A percentile compares a stretch with the other conserved stretches of the same genome.
phyloP scores from a whole-genome alignment of 495 filamentous ascomycete species.

The Aspergillus affinis region DNA sequence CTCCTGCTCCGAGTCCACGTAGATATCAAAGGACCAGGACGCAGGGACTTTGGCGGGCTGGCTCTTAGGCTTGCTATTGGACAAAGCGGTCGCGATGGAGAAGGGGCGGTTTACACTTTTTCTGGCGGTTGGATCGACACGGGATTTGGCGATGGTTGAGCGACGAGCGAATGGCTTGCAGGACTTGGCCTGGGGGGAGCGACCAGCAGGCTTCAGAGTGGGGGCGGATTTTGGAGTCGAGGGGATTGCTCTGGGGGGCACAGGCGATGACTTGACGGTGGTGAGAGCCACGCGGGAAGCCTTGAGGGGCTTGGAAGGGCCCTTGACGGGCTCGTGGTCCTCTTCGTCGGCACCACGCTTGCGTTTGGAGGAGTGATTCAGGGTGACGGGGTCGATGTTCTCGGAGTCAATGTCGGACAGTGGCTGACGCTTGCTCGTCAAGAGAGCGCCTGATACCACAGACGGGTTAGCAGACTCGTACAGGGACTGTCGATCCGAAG shows the following conservation, averaged over 20 bases:
- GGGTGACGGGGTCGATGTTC: slow-evolving; percentile 74
- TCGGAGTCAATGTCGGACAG: slow-evolving; percentile 65
- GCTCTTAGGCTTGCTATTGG: slow-evolving; percentile 37
- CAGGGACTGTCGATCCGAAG: slow-evolving; percentile 1
- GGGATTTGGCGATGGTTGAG: slow-evolving; percentile 40
- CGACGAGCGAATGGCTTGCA: slow-evolving; percentile 36
- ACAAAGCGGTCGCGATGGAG: slow-evolving; percentile 76
- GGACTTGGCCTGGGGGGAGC: slow-evolving; percentile 39
- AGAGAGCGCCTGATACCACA: slow-evolving; percentile 20
- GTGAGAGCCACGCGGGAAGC: slow-evolving; percentile 37
- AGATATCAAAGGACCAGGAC: slow-evolving; percentile 90
- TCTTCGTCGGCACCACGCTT: slow-evolving; percentile 52
- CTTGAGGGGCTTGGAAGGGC: slow-evolving; percentile 41
- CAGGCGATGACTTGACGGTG: slow-evolving; percentile 32
- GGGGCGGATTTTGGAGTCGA: slow-evolving; percentile 37
- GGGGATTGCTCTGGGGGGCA: slow-evolving; percentile 32
- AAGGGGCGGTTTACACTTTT: slow-evolving; percentile 56
- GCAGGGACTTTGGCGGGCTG: slow-evolving; percentile 50
- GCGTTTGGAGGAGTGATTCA: slow-evolving; percentile 67
- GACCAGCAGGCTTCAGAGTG: slow-evolving; percentile 40
- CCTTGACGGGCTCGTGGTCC: slow-evolving; percentile 42
- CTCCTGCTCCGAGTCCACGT: slow-evolving; percentile 88
- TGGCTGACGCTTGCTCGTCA: slow-evolving; percentile 36
- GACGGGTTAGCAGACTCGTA: slow-evolving; percentile 6
- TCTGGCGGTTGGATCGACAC: slow-evolving; percentile 53